Evolutionary conservation across 352 stramenopile genomes (phyloP).

Genomic region (Globisporangium heterothallicum): DNA sequence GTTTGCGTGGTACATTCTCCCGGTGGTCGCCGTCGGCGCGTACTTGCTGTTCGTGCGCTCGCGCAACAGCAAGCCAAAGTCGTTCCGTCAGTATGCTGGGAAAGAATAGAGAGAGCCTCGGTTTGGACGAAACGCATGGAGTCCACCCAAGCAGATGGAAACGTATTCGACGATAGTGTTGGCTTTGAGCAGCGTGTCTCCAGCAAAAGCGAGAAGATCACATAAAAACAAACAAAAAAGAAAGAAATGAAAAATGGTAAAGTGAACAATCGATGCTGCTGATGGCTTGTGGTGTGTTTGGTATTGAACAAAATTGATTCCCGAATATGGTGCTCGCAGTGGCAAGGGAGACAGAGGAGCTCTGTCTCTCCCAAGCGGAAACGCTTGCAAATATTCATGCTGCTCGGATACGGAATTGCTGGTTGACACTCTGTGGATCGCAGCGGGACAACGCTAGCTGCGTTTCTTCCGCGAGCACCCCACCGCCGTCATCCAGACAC

Average conservation of each 20-base stretch:
- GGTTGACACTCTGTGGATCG: constrained; percentile 1
- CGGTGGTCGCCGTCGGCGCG: constrained; percentile 48
- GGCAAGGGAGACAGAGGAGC: too few species aligned
- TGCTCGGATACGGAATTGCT: constrained; percentile 8
- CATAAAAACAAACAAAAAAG: background rate
- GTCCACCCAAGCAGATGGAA: background rate
- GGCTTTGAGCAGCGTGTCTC: background rate
- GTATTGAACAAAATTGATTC: background rate
- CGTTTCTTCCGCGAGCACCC: constrained; percentile 7
- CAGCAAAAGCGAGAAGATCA: background rate
- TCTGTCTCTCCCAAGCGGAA: too few species aligned
- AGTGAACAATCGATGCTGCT: background rate
- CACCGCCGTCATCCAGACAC: constrained; percentile 12
- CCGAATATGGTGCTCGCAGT: background rate
- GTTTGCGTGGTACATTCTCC: constrained; percentile 79
- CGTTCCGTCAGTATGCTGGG: constrained; percentile 12
- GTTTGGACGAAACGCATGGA: background rate
- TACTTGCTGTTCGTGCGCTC: constrained; percentile 67
- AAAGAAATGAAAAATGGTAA: background rate
- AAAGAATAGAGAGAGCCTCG: constrained; percentile 1
- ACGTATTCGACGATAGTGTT: background rate
- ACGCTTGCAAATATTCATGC: too few species aligned
- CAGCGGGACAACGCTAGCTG: constrained; percentile 3
- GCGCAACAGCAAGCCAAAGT: constrained; percentile 26
- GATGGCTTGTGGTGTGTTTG: background rate